Conservation (phyloP, 1,139 yeast genomes). For the Hyphopichia khmerensis region DNA sequence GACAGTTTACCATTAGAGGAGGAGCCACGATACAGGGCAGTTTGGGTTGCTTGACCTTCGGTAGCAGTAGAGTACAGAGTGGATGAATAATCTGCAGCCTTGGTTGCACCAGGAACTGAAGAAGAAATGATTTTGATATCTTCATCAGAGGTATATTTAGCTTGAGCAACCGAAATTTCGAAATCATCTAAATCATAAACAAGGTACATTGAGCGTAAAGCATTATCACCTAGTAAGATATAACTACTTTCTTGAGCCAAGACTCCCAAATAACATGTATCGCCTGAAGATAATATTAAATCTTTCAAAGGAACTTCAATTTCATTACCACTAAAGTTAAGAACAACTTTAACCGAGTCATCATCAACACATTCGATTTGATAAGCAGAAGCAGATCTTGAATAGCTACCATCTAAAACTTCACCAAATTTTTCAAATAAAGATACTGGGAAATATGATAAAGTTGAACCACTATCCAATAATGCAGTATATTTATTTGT, state of each 20-base stretch:
- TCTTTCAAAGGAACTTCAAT: slow-evolving; percentile 37
- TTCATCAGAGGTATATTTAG: slow-evolving; percentile 36
- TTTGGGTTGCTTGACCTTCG: slow-evolving; percentile 5
- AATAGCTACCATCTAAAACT: slow-evolving; percentile 25
- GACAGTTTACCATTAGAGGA: no score
- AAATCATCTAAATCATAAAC: slow-evolving; percentile 73
- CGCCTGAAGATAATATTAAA: slow-evolving; percentile 19
- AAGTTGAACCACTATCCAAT: slow-evolving; percentile 45
- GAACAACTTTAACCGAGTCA: slow-evolving; percentile 20
- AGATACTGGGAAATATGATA: slow-evolving; percentile 30
- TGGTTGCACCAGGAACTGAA: slow-evolving; percentile 45
- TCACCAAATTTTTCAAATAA: slow-evolving; percentile 27
- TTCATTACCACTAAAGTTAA: slow-evolving; percentile 38
- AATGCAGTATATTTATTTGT: slow-evolving; percentile 27
- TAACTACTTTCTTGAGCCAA: slow-evolving; percentile 21
- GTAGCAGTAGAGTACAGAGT: slow-evolving; percentile 8
- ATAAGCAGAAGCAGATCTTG: slow-evolving; percentile 21
- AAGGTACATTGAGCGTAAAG: slow-evolving; percentile 70
- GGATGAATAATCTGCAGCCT: slow-evolving; percentile 3
- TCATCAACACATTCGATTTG: slow-evolving; percentile 17
- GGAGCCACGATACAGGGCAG: slow-evolving; percentile 1
- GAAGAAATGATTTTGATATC: slow-evolving; percentile 42
- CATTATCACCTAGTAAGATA: slow-evolving; percentile 64
- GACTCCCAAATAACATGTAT: slow-evolving; percentile 31
- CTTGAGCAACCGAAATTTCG: slow-evolving; percentile 69